Evolutionary conservation across 345 rosid genomes (phyloP), one percentile per base, ranked within the genome.

Genomic region (Brassica nigra): DNA sequence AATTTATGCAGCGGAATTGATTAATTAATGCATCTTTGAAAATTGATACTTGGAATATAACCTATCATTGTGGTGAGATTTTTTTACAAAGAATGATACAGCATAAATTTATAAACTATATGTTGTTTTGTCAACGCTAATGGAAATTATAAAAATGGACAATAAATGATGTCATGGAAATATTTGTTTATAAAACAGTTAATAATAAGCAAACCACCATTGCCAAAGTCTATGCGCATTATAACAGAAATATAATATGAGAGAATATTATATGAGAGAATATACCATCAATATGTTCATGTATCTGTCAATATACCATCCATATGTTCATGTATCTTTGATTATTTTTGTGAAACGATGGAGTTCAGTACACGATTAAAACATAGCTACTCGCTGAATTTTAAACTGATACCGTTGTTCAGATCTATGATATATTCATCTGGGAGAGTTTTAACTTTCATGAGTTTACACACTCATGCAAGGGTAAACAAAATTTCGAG

Each of bases 221-320:
- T 62, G 70, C 39, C 29, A 68, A 77, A 61, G 37, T 69, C 37
- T 37, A 44, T 54, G 66, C 67, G 68, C 81, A 78, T 33, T 65
- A 71, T 57, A 67, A 66, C 81, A 57, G 27, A 57, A 18, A 71
- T 18, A 28, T 11, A 78, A 34, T 31, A 34, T 10, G 9, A n/a
- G 59, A 34, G 31, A 63, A 7, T 33, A 34, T 78, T 64, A 14
- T 63, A 28, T 54, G 14, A 31, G 3, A 58, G 7, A 47, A 58
- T 34, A 34, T 3, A 6, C 37, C 37, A 34, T 34, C 4, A 34
- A 34, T 34, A 34, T 7, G 4, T 34, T 18, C 18, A 18, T 18
- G 18, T 18, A 18, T 18, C 47, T 9, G 47, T 39, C 14, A 0
- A n/a, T 47, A 47, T 9, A 4, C 27, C 49, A 68, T 8, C 42